These are phyloP conservation scores for Yamadazyma sp. DNA, from an alignment of 1,139 yeast genomes.

Conservation along the genomic window DNA sequence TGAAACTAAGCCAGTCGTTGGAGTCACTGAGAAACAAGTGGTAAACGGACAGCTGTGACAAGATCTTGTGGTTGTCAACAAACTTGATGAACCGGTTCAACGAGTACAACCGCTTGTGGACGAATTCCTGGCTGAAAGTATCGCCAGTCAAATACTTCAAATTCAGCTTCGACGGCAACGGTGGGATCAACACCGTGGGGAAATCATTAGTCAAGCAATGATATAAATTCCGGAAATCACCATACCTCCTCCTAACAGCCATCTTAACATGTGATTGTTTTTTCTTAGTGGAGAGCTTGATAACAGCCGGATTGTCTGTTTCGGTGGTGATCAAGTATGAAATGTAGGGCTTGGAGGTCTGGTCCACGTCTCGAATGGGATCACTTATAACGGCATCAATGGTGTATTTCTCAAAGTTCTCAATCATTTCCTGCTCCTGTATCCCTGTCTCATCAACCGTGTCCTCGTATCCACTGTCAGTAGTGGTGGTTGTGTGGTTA, in stretches of 20 bases:
- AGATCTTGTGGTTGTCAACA: slow-evolving; percentile 68
- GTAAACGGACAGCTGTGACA: slow-evolving; percentile 70
- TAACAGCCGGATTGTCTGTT: slow-evolving; percentile 46
- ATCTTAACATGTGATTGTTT: slow-evolving; percentile 29
- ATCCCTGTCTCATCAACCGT: slow-evolving; percentile 5
- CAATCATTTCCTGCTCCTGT: slow-evolving; percentile 6
- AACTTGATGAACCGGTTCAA: slow-evolving; percentile 74
- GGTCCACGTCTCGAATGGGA: slow-evolving; percentile 76
- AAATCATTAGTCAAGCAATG: slow-evolving; percentile 73
- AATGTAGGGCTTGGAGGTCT: slow-evolving; percentile 78
- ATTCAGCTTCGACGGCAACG: slow-evolving; percentile 89
- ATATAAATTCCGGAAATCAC: slow-evolving; percentile 78
- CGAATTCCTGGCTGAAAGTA: slow-evolving; percentile 77
- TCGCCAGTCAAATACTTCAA: slow-evolving; percentile 95
- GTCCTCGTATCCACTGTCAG: slow-evolving; percentile 3
- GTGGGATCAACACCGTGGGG: slow-evolving; percentile 87
- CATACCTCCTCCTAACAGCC: slow-evolving; percentile 72
- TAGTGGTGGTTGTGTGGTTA: not conserved
- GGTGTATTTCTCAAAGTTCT: slow-evolving; percentile 21
- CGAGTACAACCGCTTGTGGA: slow-evolving; percentile 80
- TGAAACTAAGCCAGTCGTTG: slow-evolving; percentile 80
- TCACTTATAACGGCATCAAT: slow-evolving; percentile 55
- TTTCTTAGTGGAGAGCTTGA: slow-evolving; percentile 27
- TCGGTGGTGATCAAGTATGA: slow-evolving; percentile 77
- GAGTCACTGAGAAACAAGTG: slow-evolving; percentile 75